A percentile compares a stretch with the other conserved stretches of the same genome.
These are phyloP conservation scores for Alloteropsis semialata DNA, from an alignment of 176 grass and related monocot genomes.

Conservation along the genomic window DNA sequence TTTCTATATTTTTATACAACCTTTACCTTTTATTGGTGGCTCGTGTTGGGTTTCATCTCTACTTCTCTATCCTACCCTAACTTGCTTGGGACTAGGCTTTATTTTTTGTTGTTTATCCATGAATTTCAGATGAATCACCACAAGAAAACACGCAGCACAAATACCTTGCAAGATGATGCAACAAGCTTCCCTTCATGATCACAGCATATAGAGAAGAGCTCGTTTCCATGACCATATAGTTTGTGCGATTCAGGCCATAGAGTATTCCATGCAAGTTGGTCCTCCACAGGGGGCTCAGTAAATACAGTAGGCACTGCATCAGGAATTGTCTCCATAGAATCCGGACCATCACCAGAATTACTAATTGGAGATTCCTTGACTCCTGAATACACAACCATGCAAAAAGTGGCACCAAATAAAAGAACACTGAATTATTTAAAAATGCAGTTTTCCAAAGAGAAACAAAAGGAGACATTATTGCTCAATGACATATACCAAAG, in stretches of 20 bases:
- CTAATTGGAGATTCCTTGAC: slow-evolving; percentile 40
- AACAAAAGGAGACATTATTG: slow-evolving; percentile 14
- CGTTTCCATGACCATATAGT: slow-evolving; percentile 95
- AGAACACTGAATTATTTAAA: background rate
- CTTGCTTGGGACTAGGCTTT: background rate
- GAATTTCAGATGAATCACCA: background rate
- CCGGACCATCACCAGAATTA: slow-evolving; percentile 53
- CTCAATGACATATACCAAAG: background rate
- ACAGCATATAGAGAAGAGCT: slow-evolving; percentile 82
- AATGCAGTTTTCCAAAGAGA: background rate
- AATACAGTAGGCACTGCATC: slow-evolving; percentile 90
- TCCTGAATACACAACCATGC: slow-evolving; percentile 40
- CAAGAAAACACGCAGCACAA: slow-evolving; percentile 11
- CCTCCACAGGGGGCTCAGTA: slow-evolving; percentile 84
- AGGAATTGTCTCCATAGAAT: slow-evolving; percentile 87
- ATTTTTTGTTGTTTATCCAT: background rate
- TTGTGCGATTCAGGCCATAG: slow-evolving; percentile 98
- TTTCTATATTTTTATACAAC: background rate
- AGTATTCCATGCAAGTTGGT: slow-evolving; percentile 90
- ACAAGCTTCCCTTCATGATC: slow-evolving; percentile 79
- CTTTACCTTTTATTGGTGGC: background rate
- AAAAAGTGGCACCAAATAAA: slow-evolving; percentile 35
- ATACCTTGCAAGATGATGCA: slow-evolving; percentile 98
- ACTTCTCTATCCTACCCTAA: background rate
- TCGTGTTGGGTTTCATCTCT: background rate